Percentiles rank a stretch among this genome's conserved stretches.
Evolutionary conservation across 2,329 filamentous ascomycete species (phyloP).

Genomic region (Trichoderma polysporum): DNA sequence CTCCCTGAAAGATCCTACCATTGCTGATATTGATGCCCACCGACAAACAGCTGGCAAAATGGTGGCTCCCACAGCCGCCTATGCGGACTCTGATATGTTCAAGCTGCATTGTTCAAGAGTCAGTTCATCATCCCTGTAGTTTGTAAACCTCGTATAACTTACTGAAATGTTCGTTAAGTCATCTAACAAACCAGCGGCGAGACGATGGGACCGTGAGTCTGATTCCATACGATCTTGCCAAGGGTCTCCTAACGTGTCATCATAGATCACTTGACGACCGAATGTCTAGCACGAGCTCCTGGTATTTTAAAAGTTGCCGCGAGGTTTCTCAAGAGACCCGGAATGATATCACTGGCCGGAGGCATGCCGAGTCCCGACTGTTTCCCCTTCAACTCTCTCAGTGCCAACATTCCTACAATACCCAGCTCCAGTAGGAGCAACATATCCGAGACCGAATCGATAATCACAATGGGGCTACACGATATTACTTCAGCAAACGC

Average conservation of each 20-base stretch:
- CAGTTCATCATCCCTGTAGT: neutral
- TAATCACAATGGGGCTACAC: conserved; percentile 7
- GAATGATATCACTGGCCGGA: conserved; percentile 6
- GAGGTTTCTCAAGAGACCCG: conserved; percentile 9
- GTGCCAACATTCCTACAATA: neutral
- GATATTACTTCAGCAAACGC: conserved; percentile 19
- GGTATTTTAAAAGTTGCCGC: conserved; percentile 7
- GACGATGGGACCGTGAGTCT: conserved; percentile 78
- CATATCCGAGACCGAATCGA: neutral
- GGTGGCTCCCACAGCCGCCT: neutral
- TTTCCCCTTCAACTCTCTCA: conserved; percentile 3
- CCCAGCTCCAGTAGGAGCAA: neutral
- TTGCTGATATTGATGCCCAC: conserved; percentile 2
- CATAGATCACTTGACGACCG: neutral
- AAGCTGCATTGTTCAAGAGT: neutral
- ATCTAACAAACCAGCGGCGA: conserved; percentile 70
- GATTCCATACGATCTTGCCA: neutral
- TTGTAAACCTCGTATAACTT: neutral
- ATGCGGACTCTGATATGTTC: conserved; percentile 4
- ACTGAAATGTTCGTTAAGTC: conserved; percentile 27
- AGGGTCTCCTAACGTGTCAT: neutral
- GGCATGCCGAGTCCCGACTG: neutral
- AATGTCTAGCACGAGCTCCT: neutral
- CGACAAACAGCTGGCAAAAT: neutral
- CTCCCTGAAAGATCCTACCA: neutral